Percentiles rank a stretch among this genome's conserved stretches.
These are phyloP conservation scores for Rhytidiadelphus loreus DNA, from an alignment of 225 moss, liverwort and hornwort species.

Conservation along the genomic window DNA sequence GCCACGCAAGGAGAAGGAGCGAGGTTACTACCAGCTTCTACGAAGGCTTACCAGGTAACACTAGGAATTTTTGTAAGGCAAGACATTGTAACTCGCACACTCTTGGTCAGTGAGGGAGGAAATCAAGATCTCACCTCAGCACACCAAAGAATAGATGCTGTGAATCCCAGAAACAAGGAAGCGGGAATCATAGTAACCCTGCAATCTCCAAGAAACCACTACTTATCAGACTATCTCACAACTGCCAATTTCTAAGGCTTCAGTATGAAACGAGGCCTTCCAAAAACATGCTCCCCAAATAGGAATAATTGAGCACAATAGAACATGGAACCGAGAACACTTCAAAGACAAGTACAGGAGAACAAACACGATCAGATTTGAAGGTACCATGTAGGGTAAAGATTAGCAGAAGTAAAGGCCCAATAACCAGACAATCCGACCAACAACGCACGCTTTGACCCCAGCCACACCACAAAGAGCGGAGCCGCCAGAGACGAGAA, in stretches of 20 bases:
- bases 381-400: slow-evolving; percentile 68
- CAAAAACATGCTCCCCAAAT: neutral
- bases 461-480: slow-evolving; percentile 62
- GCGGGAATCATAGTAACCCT: slow-evolving; percentile 82
- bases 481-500: slow-evolving; percentile 77
- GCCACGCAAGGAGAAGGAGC: neutral
- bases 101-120: neutral
- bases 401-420: slow-evolving; percentile 74
- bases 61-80: neutral
- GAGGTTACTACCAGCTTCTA: neutral
- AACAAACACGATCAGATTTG: neutral
- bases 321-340: neutral
- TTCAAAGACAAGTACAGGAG: neutral
- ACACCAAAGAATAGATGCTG: slow-evolving; percentile 94
- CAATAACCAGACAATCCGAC: slow-evolving; percentile 85
- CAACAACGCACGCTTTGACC: slow-evolving; percentile 69
- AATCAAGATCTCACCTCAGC: slow-evolving; percentile 59
- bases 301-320: neutral
- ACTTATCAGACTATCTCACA: neutral
- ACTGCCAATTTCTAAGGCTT: neutral
- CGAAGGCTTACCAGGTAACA: neutral
- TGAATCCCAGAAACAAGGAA: slow-evolving; percentile 76
- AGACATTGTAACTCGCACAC: neutral
- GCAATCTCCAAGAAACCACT: slow-evolving; percentile 7
- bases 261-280: neutral